phyloP scores from a whole-genome alignment of 2,329 filamentous ascomycete species.

The Ilyonectria destructans region DNA sequence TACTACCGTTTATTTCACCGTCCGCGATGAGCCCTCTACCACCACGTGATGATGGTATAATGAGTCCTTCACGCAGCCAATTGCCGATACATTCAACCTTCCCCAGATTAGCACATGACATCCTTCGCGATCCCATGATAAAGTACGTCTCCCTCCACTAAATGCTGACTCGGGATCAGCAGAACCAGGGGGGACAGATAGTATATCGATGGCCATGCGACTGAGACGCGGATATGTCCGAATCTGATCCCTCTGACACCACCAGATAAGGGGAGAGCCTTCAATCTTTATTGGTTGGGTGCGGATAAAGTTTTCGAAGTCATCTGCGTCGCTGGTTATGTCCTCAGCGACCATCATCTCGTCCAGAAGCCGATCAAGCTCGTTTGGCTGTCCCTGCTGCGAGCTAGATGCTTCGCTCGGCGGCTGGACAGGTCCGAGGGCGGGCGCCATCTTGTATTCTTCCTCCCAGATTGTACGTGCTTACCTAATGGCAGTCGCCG shows the following conservation, averaged over 20 bases:
- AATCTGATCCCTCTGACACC: background rate
- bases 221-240: background rate
- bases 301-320: no score
- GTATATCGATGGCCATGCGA: slow-evolving; percentile 1
- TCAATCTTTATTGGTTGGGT: background rate
- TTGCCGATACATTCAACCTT: slow-evolving; percentile 26
- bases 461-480: no score
- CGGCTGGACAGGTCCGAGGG: background rate
- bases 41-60: no score
- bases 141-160: background rate
- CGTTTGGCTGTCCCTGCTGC: background rate
- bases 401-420: background rate
- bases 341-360: no score
- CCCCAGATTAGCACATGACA: slow-evolving; percentile 15
- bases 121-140: slow-evolving; percentile 11
- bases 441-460: slow-evolving; percentile 1
- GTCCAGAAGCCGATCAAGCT: no score
- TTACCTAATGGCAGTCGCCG: no score
- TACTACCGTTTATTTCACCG: no score
- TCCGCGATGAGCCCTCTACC: no score
- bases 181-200: slow-evolving; percentile 7
- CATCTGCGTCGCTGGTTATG: no score
- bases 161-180: slow-evolving; percentile 9
- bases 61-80: slow-evolving; percentile 22
- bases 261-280: background rate